Conservation (phyloP, 345 rosid species). For the Eucalyptus tenuipes region DNA sequence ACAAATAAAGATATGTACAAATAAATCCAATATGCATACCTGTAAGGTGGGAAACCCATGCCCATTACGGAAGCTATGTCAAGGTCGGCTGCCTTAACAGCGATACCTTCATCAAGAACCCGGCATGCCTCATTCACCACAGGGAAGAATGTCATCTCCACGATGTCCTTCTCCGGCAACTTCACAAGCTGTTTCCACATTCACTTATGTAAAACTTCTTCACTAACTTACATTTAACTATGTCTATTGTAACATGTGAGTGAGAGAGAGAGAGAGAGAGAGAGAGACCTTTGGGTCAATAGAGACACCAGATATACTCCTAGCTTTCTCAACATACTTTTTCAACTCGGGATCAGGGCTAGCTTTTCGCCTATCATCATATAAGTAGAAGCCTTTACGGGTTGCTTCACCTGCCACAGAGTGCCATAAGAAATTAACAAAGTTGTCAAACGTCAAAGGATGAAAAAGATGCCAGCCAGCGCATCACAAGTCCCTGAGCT, state of each 20-base stretch:
- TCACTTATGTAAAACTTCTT: conserved; percentile 3
- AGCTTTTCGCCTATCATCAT: conserved; percentile 77
- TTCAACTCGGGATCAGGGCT: conserved; percentile 75
- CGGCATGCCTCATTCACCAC: conserved; percentile 97
- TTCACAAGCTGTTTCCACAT: conserved; percentile 40
- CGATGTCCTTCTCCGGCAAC: conserved; percentile 68
- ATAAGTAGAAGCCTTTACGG: conserved; percentile 77
- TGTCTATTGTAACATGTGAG: not conserved
- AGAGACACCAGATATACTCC: conserved; percentile 59
- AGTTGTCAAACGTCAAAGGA: not conserved
- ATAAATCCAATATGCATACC: conserved; percentile 22
- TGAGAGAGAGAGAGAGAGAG: not conserved
- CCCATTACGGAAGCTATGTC: conserved; percentile 87
- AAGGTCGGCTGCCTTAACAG: conserved; percentile 87
- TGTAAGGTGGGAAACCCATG: conserved; percentile 97
- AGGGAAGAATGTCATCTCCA: conserved; percentile 91
- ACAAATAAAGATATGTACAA: not conserved
- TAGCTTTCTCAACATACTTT: conserved; percentile 72
- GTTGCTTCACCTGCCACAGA: conserved; percentile 65
- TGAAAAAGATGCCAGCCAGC: conserved; percentile 40
- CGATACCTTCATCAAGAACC: conserved; percentile 86
- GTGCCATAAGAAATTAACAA: not conserved
- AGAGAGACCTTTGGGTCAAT: conserved; percentile 64
- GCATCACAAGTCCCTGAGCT: conserved; percentile 57
- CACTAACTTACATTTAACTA: not conserved